phyloP scores from a whole-genome alignment of 2,329 filamentous ascomycete genomes.

The Trichophyton benhamiae region DNA sequence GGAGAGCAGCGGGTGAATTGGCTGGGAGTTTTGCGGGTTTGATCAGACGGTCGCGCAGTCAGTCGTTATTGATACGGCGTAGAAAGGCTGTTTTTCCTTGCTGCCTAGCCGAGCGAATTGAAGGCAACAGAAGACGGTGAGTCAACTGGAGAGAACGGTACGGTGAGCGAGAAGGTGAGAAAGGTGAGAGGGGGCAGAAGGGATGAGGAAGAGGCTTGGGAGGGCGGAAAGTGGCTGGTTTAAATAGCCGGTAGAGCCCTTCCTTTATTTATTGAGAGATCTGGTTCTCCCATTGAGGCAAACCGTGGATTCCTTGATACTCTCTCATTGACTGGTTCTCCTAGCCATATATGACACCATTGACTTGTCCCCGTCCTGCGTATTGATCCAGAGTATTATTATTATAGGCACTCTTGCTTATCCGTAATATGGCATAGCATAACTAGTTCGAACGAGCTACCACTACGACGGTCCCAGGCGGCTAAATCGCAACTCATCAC shows the following conservation, averaged over 20 bases:
- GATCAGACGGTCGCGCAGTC: background rate
- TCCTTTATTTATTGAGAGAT: background rate
- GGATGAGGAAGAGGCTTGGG: background rate
- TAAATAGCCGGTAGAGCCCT: background rate
- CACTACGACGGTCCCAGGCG: background rate
- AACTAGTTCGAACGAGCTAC: background rate
- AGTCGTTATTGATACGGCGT: background rate
- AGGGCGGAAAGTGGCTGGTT: background rate
- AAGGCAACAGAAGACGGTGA: background rate
- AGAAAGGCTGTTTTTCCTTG: background rate
- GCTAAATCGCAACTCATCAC: background rate
- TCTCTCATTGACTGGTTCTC: background rate
- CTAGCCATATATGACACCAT: background rate
- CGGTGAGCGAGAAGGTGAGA: background rate
- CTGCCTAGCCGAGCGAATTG: background rate
- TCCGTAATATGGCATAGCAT: background rate
- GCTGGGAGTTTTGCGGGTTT: background rate
- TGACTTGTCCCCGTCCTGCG: background rate
- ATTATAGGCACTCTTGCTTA: no score
- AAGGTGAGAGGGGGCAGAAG: background rate
- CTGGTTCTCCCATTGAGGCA: background rate
- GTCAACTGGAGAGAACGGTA: background rate
- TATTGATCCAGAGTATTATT: background rate
- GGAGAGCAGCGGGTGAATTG: background rate
- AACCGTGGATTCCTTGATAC: background rate